These are phyloP conservation scores for Ammopiptanthus mongolicus DNA, from an alignment of 306 rosid genomes.

Conservation along the genomic window DNA sequence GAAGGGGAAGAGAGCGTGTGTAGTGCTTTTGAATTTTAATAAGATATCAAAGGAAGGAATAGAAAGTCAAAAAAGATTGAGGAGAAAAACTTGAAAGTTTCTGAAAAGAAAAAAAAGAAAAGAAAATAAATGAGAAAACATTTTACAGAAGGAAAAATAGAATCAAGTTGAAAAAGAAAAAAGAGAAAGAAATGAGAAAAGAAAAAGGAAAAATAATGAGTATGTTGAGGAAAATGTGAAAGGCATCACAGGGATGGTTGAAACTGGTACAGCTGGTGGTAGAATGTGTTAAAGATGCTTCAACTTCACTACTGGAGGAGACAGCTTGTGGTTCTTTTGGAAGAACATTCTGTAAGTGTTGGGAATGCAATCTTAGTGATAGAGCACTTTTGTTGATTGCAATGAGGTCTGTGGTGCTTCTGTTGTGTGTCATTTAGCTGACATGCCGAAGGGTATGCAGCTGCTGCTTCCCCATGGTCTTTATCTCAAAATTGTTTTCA, in stretches of 20 bases:
- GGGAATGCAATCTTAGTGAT: conserved; percentile 50
- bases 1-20: conserved; percentile 21
- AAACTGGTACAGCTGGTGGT: conserved; percentile 41
- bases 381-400: conserved; percentile 53
- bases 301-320: conserved; percentile 47
- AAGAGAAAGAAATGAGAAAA: conserved; percentile 12
- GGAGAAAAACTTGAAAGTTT: conserved; percentile 21
- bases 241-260: conserved; percentile 36
- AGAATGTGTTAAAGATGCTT: conserved; percentile 47
- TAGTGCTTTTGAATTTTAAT: conserved; percentile 27
- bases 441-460: conserved; percentile 47
- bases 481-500: conserved; percentile 35
- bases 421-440: conserved; percentile 39
- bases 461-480: conserved; percentile 39
- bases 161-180: conserved; percentile 16
- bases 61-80: conserved; percentile 25
- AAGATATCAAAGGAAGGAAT: conserved; percentile 9
- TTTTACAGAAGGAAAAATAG: conserved; percentile 18
- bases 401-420: conserved; percentile 53
- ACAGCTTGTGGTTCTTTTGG: conserved; percentile 36
- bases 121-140: conserved; percentile 20
- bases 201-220: conserved; percentile 10
- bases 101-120: conserved; percentile 26
- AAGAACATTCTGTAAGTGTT: conserved; percentile 42
- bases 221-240: conserved; percentile 30